Percentiles rank a stretch among this genome's conserved stretches.
Evolutionary conservation across 495 filamentous ascomycete genomes (phyloP).

Genomic region (Neurospora sp.): DNA sequence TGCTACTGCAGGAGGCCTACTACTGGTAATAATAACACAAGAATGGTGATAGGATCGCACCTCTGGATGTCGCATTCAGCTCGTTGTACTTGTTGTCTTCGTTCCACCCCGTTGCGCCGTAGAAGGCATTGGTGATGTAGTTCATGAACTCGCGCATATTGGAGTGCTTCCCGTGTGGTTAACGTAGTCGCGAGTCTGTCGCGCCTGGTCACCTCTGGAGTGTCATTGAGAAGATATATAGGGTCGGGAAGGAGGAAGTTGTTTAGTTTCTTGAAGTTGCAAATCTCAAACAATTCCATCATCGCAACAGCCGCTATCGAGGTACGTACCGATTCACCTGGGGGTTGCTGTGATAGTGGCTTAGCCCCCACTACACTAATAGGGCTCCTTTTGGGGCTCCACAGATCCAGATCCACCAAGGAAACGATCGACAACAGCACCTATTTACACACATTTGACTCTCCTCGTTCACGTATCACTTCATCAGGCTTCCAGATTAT

Average conservation of each 20-base stretch:
- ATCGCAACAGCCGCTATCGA: neutral
- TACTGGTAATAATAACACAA: neutral
- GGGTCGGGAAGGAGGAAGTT: neutral
- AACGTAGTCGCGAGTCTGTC: constrained; percentile 10
- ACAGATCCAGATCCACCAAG: neutral
- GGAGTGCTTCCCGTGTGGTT: neutral
- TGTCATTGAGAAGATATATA: constrained; percentile 9
- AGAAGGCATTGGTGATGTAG: constrained; percentile 89
- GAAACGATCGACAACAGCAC: too few species aligned
- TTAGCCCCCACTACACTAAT: neutral
- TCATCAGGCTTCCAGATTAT: neutral
- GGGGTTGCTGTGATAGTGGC: neutral
- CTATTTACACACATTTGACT: neutral
- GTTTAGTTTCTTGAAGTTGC: neutral
- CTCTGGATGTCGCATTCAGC: constrained; percentile 77
- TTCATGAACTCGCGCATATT: constrained; percentile 97
- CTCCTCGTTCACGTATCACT: neutral
- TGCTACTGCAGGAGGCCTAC: neutral
- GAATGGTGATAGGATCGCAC: constrained; percentile 26
- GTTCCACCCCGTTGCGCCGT: constrained; percentile 78
- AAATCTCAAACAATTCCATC: neutral
- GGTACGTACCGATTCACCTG: neutral
- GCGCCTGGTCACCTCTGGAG: constrained; percentile 6
- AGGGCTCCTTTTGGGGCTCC: neutral
- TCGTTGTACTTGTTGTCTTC: constrained; percentile 85